Percentiles rank a stretch among this genome's conserved stretches.
Evolutionary conservation across 768 basidiomycete species (phyloP).

Genomic region (Pleurotus salmoneostramineus): DNA sequence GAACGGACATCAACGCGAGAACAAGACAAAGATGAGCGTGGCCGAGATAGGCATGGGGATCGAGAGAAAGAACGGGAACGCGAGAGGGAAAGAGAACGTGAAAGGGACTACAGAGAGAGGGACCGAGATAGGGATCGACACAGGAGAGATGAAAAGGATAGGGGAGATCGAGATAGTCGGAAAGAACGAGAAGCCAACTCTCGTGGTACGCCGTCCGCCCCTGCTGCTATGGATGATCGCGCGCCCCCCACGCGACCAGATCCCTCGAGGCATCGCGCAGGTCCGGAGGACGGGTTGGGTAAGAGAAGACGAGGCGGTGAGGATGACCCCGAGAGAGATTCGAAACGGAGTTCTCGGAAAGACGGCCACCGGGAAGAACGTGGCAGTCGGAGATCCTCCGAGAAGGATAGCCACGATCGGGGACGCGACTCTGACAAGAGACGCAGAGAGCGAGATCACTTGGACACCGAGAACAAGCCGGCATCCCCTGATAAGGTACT

Average conservation of each 20-base stretch:
- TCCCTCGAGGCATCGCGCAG: constrained; percentile 47
- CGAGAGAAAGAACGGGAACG: not conserved
- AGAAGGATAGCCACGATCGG: constrained; percentile 69
- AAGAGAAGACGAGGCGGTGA: constrained; percentile 68
- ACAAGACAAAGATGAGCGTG: constrained; percentile 36
- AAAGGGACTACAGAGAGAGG: constrained; percentile 27
- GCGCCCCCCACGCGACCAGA: constrained; percentile 59
- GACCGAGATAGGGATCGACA: constrained; percentile 53
- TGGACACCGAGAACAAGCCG: constrained; percentile 45
- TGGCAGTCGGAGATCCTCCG: constrained; percentile 52
- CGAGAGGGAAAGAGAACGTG: constrained; percentile 27
- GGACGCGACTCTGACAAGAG: constrained; percentile 65
- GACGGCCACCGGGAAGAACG: constrained; percentile 77
- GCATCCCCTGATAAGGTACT: constrained; percentile 59
- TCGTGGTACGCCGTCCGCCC: constrained; percentile 28
- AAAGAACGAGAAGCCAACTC: constrained; percentile 55
- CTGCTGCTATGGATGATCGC: constrained; percentile 39
- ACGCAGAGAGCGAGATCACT: constrained; percentile 58
- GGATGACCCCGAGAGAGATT: constrained; percentile 71
- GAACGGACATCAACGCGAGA: constrained; percentile 37
- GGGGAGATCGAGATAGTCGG: constrained; percentile 51
- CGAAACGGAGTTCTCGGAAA: constrained; percentile 81
- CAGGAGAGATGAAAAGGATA: constrained; percentile 58
- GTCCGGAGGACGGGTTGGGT: constrained; percentile 62
- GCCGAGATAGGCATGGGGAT: constrained; percentile 42